A percentile compares a stretch with the other conserved stretches of the same genome.
Evolutionary conservation across 495 filamentous ascomycete genomes (phyloP).

Genomic region (Daldinia childiae): DNA sequence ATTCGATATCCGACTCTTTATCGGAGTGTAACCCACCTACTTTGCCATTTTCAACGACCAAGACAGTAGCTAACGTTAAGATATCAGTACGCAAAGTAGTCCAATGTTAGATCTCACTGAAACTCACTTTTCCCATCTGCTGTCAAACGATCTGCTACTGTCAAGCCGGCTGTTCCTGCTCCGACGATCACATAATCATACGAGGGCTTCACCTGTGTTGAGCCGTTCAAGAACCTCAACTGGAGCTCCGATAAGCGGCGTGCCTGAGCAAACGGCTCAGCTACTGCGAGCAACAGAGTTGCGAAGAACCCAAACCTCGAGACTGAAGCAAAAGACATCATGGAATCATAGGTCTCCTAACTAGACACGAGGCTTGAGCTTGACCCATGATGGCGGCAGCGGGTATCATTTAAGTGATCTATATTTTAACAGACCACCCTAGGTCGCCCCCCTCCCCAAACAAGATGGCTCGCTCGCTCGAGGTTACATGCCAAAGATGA

Average conservation of each 20-base stretch:
- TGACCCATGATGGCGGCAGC: neutral
- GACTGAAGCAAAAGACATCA: slow-evolving; percentile 18
- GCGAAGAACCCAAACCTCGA: slow-evolving; percentile 10
- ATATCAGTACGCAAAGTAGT: slow-evolving; percentile 6
- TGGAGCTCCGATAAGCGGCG: slow-evolving; percentile 14
- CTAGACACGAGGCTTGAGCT: neutral
- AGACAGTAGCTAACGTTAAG: slow-evolving; percentile 48
- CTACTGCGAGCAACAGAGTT: slow-evolving; percentile 11
- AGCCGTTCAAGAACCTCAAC: slow-evolving; percentile 29
- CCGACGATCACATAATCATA: slow-evolving; percentile 63
- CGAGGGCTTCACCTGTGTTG: slow-evolving; percentile 12
- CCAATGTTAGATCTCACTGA: neutral
- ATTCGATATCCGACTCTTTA: neutral
- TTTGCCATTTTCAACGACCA: slow-evolving; percentile 64
- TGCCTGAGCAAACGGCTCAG: slow-evolving; percentile 26
- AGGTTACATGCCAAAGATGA: slow-evolving; percentile 7
- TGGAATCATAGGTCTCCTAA: neutral
- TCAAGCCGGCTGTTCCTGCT: slow-evolving; percentile 62
- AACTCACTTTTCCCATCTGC: slow-evolving; percentile 49
- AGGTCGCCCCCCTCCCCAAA: neutral
- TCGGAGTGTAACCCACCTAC: slow-evolving; percentile 27
- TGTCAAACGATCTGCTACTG: slow-evolving; percentile 61
- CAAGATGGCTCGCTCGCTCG: slow-evolving; percentile 2
- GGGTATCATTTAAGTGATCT: slow-evolving; percentile 12
- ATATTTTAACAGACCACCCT: neutral